phyloP scores from a whole-genome alignment of 805 yeast genomes.

The Candida pini region DNA sequence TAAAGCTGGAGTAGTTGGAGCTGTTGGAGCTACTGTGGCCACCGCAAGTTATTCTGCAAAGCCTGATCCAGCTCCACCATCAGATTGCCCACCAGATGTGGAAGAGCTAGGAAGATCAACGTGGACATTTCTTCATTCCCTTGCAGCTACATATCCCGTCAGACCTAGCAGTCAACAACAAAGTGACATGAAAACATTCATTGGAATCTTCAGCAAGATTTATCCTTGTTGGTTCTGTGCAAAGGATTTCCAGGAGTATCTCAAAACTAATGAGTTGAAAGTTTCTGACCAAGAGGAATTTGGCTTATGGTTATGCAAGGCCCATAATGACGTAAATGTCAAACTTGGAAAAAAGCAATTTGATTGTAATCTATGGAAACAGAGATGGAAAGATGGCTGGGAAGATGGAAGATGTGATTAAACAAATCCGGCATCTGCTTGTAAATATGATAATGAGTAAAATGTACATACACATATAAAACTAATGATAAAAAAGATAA shows the following conservation, averaged over 20 bases:
- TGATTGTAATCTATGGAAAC: conserved; percentile 85
- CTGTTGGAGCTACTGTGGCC: conserved; percentile 12
- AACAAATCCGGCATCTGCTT: too few species aligned
- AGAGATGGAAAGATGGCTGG: conserved; percentile 97
- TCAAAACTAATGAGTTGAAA: conserved; percentile 47
- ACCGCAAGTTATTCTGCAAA: conserved; percentile 8
- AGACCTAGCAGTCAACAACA: conserved; percentile 58
- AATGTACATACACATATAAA: too few species aligned
- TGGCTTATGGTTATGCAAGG: conserved; percentile 89
- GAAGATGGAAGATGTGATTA: conserved; percentile 51
- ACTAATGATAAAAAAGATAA: too few species aligned
- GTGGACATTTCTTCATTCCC: conserved; percentile 87
- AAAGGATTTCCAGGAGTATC: conserved; percentile 66
- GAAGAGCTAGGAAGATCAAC: conserved; percentile 74
- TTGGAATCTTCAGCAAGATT: conserved; percentile 64
- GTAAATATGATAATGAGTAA: too few species aligned
- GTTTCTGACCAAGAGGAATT: conserved; percentile 68
- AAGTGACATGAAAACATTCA: conserved; percentile 62
- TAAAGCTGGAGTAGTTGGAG: conserved; percentile 1
- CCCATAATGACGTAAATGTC: conserved; percentile 88
- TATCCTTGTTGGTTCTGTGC: conserved; percentile 97
- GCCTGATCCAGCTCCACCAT: background rate
- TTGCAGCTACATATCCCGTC: conserved; percentile 86
- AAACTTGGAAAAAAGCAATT: conserved; percentile 83
- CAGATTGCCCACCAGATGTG: conserved; percentile 82